Base-by-base conservation (phyloP, 2,329 filamentous ascomycete species). In the Gaeumannomyces sp. region DNA sequence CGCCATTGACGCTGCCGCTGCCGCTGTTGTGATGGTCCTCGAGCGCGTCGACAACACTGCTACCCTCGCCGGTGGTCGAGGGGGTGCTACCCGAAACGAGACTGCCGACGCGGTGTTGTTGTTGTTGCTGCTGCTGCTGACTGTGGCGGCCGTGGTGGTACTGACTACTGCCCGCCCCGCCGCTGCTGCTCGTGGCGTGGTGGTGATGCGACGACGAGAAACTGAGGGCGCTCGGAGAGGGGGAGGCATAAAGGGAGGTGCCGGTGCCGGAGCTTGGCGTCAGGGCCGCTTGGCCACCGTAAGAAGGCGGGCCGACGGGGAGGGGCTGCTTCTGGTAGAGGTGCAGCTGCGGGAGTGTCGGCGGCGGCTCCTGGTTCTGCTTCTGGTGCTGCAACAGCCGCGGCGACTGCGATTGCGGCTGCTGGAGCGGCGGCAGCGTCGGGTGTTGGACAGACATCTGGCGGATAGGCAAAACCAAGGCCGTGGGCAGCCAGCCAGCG, bases 211-310 rank as follows among this genome's bases (percentile, higher is more conserved):
- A 22, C 38, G 38, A 45, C 16, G 38, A 22, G 38, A 45, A 45
- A 16, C 38, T 22, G 38, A 45, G 14, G 38, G 38, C 38, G 58
- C 60, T 62, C 57, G 64, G 64, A 33, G 63, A 53, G 56, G 35
- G 59, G 13, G 65, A 60, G 7, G 66, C 62, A 33, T 64, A 61
- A 45, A 62, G 61, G 61, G 62, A 60, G 64, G 45, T 59, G 16
- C 31, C 63, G 22, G 59, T 22, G 59, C 16, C 31, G 19, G 63
- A 64, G 63, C 63, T 64, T 57, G 63, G 58, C 63, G 58, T 64
- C 63, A 64, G 63, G 33, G 38, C 63, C 27, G 63, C 16, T 14
- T 53, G 61, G 27, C 31, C 31, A 27, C 14, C 38, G 38, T 45
- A 45, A 1, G 33, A 35, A 31, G 29, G 59, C 59, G 38, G 59